Conservation (phyloP, 208 protist species). For the Acanthamoeba lenticulata region DNA sequence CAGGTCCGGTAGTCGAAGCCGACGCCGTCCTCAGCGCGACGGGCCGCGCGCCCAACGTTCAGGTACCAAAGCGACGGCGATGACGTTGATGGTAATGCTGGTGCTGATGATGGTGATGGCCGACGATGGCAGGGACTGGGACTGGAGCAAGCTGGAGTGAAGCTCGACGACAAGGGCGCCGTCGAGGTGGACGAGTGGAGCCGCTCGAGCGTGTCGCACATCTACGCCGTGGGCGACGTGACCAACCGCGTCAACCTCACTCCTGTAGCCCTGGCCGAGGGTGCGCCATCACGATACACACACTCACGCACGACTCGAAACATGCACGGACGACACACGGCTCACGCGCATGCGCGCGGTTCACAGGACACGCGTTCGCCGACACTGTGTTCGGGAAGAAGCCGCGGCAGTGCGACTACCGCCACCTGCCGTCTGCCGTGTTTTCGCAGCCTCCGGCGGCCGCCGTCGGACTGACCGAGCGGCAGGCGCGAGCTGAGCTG, state of each 20-base stretch:
- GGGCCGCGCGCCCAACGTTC: not conserved
- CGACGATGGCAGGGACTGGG: constrained; percentile 23
- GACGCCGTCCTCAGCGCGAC: not conserved
- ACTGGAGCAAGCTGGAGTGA: constrained; percentile 76
- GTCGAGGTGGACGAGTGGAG: constrained; percentile 79
- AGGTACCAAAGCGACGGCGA: not conserved
- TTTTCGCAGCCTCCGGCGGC: constrained; percentile 89
- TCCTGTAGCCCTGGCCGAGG: constrained; percentile 88
- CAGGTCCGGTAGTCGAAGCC: not conserved
- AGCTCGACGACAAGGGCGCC: constrained; percentile 26
- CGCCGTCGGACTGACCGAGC: constrained; percentile 85
- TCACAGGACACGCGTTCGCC: constrained; percentile 70
- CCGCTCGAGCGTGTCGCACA: constrained; percentile 2
- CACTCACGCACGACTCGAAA: not conserved
- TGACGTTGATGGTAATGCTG: too few species aligned
- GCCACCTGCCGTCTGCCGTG: constrained; percentile 84
- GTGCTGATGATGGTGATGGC: too few species aligned
- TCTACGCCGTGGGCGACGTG: constrained; percentile 86
- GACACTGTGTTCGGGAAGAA: constrained; percentile 84
- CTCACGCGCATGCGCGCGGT: not conserved
- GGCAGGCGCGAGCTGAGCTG: constrained; percentile 77
- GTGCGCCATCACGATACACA: constrained; percentile 7
- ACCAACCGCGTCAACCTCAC: constrained; percentile 78
- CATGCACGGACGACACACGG: not conserved
- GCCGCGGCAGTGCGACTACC: constrained; percentile 79